Evolutionary conservation across 1,284 basidiomycete genomes (phyloP).

Genomic region (Golubevia sp.): DNA sequence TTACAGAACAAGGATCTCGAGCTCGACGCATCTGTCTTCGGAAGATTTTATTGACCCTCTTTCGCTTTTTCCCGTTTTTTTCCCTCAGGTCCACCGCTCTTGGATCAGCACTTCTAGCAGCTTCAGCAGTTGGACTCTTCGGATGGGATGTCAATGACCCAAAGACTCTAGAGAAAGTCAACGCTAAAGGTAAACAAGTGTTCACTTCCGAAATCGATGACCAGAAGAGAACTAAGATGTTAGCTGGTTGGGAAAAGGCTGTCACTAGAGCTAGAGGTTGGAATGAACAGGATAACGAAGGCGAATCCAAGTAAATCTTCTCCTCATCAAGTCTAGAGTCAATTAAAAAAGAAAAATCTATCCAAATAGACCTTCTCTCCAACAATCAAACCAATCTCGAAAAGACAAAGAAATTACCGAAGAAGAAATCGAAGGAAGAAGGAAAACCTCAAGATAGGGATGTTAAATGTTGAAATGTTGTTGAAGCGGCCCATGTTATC

Average conservation of each 20-base stretch:
- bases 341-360: too few relatives aligned
- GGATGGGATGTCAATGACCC: slow-evolving; percentile 92
- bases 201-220: slow-evolving; percentile 73
- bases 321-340: too few relatives aligned
- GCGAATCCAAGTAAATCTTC: too few relatives aligned
- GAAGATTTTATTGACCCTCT: slow-evolving; percentile 11
- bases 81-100: slow-evolving; percentile 80
- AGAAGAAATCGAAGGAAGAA: too few relatives aligned
- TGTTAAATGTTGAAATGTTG: too few relatives aligned
- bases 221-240: slow-evolving; percentile 59
- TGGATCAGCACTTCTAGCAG: slow-evolving; percentile 94
- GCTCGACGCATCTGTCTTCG: not conserved
- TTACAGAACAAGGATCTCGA: not conserved
- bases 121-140: slow-evolving; percentile 81
- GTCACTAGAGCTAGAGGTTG: slow-evolving; percentile 43
- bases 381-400: too few relatives aligned
- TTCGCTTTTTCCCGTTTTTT: not conserved
- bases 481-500: too few relatives aligned
- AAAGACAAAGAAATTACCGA: too few relatives aligned
- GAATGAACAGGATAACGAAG: too few relatives aligned
- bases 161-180: slow-evolving; percentile 84
- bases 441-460: too few relatives aligned
- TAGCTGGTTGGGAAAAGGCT: slow-evolving; percentile 48
- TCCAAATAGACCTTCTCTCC: too few relatives aligned
- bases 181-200: slow-evolving; percentile 76